Percentiles rank a stretch among this genome's conserved stretches.
Conservation (phyloP, 805 yeast species). For the Nakazawaea ernobii region DNA sequence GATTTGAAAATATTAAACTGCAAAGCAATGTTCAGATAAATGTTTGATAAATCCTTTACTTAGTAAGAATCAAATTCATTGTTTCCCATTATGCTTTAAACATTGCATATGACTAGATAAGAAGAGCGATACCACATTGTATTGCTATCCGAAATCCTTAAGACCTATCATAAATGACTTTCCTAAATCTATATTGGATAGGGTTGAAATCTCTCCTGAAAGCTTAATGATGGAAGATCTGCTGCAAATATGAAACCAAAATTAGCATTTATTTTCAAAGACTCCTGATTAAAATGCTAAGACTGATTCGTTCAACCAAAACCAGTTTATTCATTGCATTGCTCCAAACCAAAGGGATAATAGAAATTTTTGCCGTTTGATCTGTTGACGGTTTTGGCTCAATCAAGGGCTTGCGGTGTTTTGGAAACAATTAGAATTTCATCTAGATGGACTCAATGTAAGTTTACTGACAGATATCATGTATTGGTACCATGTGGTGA, state of each 20-base stretch:
- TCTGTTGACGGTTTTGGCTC: slow-evolving; percentile 91
- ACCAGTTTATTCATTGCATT: slow-evolving; percentile 95
- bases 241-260: slow-evolving; percentile 68
- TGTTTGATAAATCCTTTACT: slow-evolving; percentile 91
- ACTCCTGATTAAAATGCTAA: slow-evolving; percentile 89
- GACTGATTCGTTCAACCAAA: slow-evolving; percentile 92
- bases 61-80: slow-evolving; percentile 84
- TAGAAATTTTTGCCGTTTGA: slow-evolving; percentile 96
- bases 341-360: slow-evolving; percentile 90
- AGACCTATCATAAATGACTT: slow-evolving; percentile 63
- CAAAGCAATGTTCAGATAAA: slow-evolving; percentile 66
- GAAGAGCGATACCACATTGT: slow-evolving; percentile 96
- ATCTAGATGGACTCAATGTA: slow-evolving; percentile 90
- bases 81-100: slow-evolving; percentile 94
- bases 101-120: slow-evolving; percentile 90
- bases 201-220: slow-evolving; percentile 48
- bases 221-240: slow-evolving; percentile 29
- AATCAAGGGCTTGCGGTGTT: slow-evolving; percentile 97
- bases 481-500: slow-evolving; percentile 68
- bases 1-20: slow-evolving; percentile 89
- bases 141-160: slow-evolving; percentile 85
- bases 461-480: slow-evolving; percentile 86
- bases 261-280: slow-evolving; percentile 89
- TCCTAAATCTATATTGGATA: slow-evolving; percentile 56
- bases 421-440: slow-evolving; percentile 94